Conservation (phyloP, 2,329 filamentous ascomycete species). For the Penicillium brasilianum region DNA sequence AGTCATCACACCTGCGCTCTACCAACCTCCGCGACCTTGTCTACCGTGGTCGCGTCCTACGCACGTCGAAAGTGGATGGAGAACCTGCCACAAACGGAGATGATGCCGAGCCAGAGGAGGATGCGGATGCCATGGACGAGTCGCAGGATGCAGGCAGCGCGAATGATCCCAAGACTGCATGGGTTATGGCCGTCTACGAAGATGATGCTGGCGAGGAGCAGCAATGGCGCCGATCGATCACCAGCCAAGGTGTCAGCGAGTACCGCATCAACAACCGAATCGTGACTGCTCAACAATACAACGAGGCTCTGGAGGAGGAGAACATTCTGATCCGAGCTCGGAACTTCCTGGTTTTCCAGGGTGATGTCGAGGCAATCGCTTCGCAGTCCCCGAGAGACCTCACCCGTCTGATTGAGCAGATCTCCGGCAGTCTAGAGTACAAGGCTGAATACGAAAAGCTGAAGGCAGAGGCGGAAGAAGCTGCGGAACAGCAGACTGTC, state of each 20-base stretch:
- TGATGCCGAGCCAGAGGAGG: slow-evolving; percentile 66
- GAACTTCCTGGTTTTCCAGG: slow-evolving; percentile 98
- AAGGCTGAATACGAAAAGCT: slow-evolving; percentile 91
- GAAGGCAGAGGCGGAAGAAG: slow-evolving; percentile 84
- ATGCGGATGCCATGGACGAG: slow-evolving; percentile 60
- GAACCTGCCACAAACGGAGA: slow-evolving; percentile 68
- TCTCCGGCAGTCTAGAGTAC: slow-evolving; percentile 92
- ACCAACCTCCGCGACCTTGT: slow-evolving; percentile 92
- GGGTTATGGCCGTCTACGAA: slow-evolving; percentile 99
- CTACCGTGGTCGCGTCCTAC: slow-evolving; percentile 91
- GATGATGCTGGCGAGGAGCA: slow-evolving; percentile 96
- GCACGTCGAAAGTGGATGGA: slow-evolving; percentile 87
- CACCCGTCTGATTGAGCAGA: slow-evolving; percentile 93
- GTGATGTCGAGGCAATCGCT: slow-evolving; percentile 95
- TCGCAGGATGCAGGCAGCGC: slow-evolving; percentile 62
- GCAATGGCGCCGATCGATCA: slow-evolving; percentile 94
- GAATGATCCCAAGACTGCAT: slow-evolving; percentile 88
- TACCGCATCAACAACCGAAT: slow-evolving; percentile 94
- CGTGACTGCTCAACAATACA: slow-evolving; percentile 90
- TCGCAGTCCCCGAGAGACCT: slow-evolving; percentile 93
- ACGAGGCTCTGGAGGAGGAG: slow-evolving; percentile 86
- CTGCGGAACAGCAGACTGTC: slow-evolving; percentile 84
- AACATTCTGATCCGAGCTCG: slow-evolving; percentile 98
- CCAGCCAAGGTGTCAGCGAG: slow-evolving; percentile 83
- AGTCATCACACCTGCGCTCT: slow-evolving; percentile 96